A percentile compares a stretch with the other conserved stretches of the same genome.
phyloP scores from a whole-genome alignment of 345 rosid species.

The Trapa bicornis region DNA sequence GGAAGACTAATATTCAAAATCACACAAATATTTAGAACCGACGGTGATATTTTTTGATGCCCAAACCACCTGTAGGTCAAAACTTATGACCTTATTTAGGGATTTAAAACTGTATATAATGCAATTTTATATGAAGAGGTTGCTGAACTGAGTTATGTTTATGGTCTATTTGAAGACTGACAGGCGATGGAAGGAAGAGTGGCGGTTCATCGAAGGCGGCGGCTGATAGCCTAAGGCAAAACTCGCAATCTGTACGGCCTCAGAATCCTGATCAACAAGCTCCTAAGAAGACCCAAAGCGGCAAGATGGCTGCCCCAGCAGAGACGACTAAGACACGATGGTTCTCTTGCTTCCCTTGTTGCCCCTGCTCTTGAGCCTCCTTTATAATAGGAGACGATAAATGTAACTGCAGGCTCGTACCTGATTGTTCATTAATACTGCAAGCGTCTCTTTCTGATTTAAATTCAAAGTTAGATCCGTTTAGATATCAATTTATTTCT shows the following conservation, averaged over 20 bases:
- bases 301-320: constrained; percentile 13
- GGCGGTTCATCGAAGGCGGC: constrained; percentile 11
- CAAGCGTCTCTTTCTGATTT: background rate
- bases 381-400: background rate
- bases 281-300: constrained; percentile 10
- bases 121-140: background rate
- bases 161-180: background rate
- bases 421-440: too few relatives aligned
- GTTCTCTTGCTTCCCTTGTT: constrained; percentile 56
- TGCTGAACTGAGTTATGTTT: background rate
- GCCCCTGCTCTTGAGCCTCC: constrained; percentile 16
- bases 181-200: constrained; percentile 16
- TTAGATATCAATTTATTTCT: background rate
- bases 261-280: constrained; percentile 13
- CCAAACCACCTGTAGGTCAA: too few relatives aligned
- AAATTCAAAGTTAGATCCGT: background rate
- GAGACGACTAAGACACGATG: constrained; percentile 21
- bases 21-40: too few relatives aligned
- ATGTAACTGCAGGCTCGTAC: background rate
- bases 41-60: too few relatives aligned
- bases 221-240: constrained; percentile 11
- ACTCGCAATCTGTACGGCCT: constrained; percentile 3
- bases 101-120: too few relatives aligned
- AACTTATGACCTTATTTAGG: too few relatives aligned
- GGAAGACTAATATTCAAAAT: too few relatives aligned